Evolutionary conservation across 1,284 basidiomycete species (phyloP), one percentile per base, ranked within the genome.

Genomic region (Apiotrichum sp.): DNA sequence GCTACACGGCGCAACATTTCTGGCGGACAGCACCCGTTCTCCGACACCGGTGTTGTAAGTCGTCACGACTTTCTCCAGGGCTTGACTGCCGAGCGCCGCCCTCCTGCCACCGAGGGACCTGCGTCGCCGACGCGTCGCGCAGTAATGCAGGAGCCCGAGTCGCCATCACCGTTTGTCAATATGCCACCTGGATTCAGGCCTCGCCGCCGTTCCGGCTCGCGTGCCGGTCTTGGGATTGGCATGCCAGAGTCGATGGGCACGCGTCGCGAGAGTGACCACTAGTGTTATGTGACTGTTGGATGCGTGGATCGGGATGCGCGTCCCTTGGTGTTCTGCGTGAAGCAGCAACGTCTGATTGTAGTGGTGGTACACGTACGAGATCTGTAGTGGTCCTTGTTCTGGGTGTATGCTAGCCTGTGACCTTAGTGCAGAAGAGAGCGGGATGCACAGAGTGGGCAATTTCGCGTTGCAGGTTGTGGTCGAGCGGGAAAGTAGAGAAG

Each of bases 1-100:
- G 44, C 42, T 41, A 45, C 56, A 1, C 52, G 60, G 32, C 65
- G 63, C 43, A 64, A 58, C 48, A 38, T 61, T n/a, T 52, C 54
- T 35, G 60, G 60, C 38, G 59, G 61, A 22, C 47, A 36, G 5
- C 51, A 54, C 3, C 58, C 65, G 1, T 54, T 63, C 42, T 47
- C 57, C 6, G 67, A 66, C 47, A 38, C 47, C 2, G 56, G 59
- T 6, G 60, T 69, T 7, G 55, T 63, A 2, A 58, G 62, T 11
- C 59, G 67, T 10, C 67, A 71, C 53, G 71, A 74, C 43, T 74
- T 71, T 59, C 55, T 74, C 14, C 58, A 61, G 57, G 59, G 57
- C 16, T 42, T 61, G 1, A 55, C 54, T 3, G 51, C 47, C 8
- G 58, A 55, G 40, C 48, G 52, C 9, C 48, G 53, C 13, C 50